These are phyloP conservation scores for Rhodotorula sphaerocarpa DNA, from an alignment of 768 basidiomycete genomes.

Conservation along the genomic window DNA sequence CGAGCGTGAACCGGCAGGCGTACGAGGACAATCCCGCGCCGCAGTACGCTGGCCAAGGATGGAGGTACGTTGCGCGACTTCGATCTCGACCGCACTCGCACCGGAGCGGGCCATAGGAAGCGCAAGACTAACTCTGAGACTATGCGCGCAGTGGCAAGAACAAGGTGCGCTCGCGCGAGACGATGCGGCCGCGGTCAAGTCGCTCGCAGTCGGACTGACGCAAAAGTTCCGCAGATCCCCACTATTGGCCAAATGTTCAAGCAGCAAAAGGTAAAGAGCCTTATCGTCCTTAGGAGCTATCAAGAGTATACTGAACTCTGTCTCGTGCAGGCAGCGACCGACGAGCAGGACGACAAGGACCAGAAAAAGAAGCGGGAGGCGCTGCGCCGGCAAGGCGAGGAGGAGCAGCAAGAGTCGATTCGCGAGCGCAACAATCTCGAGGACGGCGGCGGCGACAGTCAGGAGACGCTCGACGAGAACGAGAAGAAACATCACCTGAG, in stretches of 20 bases:
- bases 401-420: not conserved
- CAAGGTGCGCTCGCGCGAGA: not conserved
- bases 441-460: not conserved
- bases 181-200: no score
- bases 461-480: not conserved
- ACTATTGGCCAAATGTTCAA: constrained; percentile 7
- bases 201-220: not conserved
- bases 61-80: not conserved
- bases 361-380: not conserved
- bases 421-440: not conserved
- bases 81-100: not conserved
- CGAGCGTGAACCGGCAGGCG: constrained; percentile 8
- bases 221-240: constrained; percentile 20
- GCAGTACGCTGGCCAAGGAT: constrained; percentile 10
- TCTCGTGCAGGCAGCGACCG: not conserved
- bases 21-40: constrained; percentile 1
- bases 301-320: no score
- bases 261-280: not conserved
- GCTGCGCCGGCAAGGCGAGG: not conserved
- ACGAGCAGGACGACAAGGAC: constrained; percentile 3
- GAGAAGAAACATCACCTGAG: not conserved
- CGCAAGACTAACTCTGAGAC: not conserved
- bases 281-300: not conserved
- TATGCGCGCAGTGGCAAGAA: constrained; percentile 3
- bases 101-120: not conserved